A percentile compares a stretch with the other conserved stretches of the same genome.
These are phyloP conservation scores for Epicoccum nigrum DNA, from an alignment of 2,329 filamentous ascomycete genomes.

Conservation along the genomic window DNA sequence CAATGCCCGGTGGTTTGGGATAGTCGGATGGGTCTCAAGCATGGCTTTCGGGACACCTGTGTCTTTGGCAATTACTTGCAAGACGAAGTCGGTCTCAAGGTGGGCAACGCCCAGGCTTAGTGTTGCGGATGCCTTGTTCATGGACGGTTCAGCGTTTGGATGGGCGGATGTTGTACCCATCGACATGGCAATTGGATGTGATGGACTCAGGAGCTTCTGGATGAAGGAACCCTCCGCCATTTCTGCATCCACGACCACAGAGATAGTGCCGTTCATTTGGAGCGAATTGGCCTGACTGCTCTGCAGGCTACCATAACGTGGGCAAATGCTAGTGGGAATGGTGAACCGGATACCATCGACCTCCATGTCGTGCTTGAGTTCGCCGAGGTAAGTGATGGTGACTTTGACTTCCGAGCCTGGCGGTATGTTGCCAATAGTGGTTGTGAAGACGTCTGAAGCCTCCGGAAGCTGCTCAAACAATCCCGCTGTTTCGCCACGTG, in stretches of 20 bases:
- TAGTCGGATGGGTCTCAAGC: conserved; percentile 68
- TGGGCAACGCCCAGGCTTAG: conserved; percentile 60
- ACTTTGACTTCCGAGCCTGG: conserved; percentile 63
- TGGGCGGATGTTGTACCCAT: conserved; percentile 64
- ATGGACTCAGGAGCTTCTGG: conserved; percentile 68
- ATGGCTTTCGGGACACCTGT: conserved; percentile 67
- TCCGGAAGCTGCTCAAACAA: conserved; percentile 67
- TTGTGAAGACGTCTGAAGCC: conserved; percentile 70
- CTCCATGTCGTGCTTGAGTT: conserved; percentile 74
- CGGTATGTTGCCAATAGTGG: conserved; percentile 71
- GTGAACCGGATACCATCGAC: conserved; percentile 72
- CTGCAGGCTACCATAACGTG: conserved; percentile 62
- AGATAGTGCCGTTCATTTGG: conserved; percentile 51
- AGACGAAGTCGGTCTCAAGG: conserved; percentile 69
- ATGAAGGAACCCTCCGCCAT: conserved; percentile 64
- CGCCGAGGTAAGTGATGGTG: conserved; percentile 69
- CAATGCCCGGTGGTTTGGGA: conserved; percentile 67
- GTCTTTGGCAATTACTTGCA: conserved; percentile 67
- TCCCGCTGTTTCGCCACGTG: conserved; percentile 65
- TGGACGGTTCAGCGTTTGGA: conserved; percentile 55
- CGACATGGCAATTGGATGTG: conserved; percentile 69
- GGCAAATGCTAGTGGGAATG: conserved; percentile 70
- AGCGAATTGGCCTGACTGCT: not conserved
- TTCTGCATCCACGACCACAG: conserved; percentile 65
- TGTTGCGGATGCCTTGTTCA: conserved; percentile 67